Evolutionary conservation across 352 stramenopile species (phyloP), one percentile per base, ranked within the genome.

Genomic region (Pelagophyceae sp.): DNA sequence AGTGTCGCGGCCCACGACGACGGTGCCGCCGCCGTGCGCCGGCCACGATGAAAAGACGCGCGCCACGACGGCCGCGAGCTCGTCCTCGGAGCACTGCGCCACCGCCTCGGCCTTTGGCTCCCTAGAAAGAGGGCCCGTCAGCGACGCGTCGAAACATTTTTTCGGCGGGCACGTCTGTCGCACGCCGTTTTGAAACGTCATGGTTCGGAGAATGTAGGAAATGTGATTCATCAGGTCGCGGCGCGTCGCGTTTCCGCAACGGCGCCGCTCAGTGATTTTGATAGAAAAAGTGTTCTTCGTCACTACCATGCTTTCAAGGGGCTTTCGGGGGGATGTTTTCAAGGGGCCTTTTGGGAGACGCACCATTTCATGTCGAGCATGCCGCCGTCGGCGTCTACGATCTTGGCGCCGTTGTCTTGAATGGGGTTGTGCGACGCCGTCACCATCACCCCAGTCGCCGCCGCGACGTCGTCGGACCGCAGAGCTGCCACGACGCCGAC

Each of bases 381-480:
- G 45, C 93, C 91, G 75, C 93, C 93, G 78, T 89, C 86, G n/a
- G 91, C 84, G 85, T 98, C 93, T 2, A 97, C 87, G 77, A 97
- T 86, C 87, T 98, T 98, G 76, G 97, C 83, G 0, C 93, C 93
- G 72, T 98, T 98, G 87, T 98, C 93, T n/a, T 71, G 79, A 38
- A 86, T 87, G 19, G 81, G 78, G 82, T 98, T 98, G 87, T 98
- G 93, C 75, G 91, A 96, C 17, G 93, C 93, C 64, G 93, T 97
- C 76, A 98, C 91, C 93, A 97, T 97, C 35, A 97, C 79, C 38
- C 93, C 93, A 64, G 93, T 54, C 33, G 33, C 38, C 1, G 27
- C 27, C 17, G 23, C 38, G 33, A 1, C 67, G 15, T 37, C 87
- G 81, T 91, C 92, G 83, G 82, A 83, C 38, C 89, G 79, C 6